Percentiles rank a stretch among this genome's conserved stretches.
Conservation (phyloP, 2,329 filamentous ascomycete genomes). For the Diplodia corticola region DNA sequence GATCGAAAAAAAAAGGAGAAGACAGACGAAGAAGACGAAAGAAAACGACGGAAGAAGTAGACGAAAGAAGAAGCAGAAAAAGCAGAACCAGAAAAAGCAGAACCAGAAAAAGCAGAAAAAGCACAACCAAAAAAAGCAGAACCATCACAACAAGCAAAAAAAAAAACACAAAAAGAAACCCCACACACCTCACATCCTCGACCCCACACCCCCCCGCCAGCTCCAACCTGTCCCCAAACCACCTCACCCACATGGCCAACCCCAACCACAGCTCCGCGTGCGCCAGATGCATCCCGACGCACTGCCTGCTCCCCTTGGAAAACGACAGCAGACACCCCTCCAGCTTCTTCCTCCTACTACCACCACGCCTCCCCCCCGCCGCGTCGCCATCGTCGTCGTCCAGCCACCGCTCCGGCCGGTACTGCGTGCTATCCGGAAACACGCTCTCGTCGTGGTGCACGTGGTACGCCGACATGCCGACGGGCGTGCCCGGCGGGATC, state of each 20-base stretch:
- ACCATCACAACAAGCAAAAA: no score
- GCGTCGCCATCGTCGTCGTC: no score
- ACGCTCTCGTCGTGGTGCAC: constrained; percentile 28
- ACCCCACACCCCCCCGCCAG: constrained; percentile 27
- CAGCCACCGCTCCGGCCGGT: constrained; percentile 33
- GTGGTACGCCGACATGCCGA: constrained; percentile 22
- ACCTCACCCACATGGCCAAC: constrained; percentile 24
- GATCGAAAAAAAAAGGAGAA: no score
- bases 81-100: no score
- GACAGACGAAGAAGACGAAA: no score
- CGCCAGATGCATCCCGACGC: constrained; percentile 24
- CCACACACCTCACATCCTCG: constrained; percentile 30
- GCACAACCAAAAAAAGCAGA: background rate
- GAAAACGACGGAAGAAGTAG: no score
- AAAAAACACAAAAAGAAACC: background rate
- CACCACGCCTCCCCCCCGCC: background rate
- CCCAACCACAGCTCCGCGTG: constrained; percentile 14
- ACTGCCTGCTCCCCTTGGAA: constrained; percentile 24
- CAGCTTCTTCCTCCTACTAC: background rate
- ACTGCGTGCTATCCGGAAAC: constrained; percentile 32
- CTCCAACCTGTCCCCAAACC: constrained; percentile 20
- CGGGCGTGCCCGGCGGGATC: constrained; percentile 23
- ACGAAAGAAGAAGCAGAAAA: no score
- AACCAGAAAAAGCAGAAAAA: no score
- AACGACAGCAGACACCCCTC: constrained; percentile 25